phyloP scores from a whole-genome alignment of 2,329 filamentous ascomycete species.

The Massarina eburnea region DNA sequence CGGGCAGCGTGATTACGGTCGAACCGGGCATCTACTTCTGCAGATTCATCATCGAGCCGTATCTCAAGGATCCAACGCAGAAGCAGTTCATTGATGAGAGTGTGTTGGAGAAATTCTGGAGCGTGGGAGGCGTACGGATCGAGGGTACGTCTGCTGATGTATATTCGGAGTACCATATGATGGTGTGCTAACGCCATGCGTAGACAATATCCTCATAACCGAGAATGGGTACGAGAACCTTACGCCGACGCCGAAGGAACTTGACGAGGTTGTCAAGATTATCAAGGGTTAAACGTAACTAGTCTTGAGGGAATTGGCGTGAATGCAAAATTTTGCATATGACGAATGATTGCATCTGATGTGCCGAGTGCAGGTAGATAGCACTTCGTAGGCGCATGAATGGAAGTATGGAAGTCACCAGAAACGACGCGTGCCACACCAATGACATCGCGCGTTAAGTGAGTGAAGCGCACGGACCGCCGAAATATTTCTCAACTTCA shows the following conservation, averaged over 20 bases:
- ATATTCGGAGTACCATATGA: neutral
- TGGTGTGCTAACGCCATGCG: neutral
- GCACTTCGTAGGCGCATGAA: neutral
- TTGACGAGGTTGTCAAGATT: conserved; percentile 66
- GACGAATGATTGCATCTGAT: no score
- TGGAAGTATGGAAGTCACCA: conserved; percentile 21
- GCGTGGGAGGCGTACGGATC: conserved; percentile 85
- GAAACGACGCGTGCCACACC: conserved; percentile 23
- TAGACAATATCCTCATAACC: conserved; percentile 80
- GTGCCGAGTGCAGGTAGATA: no score
- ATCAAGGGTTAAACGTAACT: conserved; percentile 44
- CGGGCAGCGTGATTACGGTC: conserved; percentile 84
- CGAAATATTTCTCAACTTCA: conserved; percentile 14
- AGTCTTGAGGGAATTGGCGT: no score
- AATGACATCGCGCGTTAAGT: conserved; percentile 18
- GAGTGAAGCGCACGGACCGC: conserved; percentile 10
- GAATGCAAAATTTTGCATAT: no score
- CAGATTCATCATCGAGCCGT: conserved; percentile 70
- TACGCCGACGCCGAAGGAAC: conserved; percentile 74
- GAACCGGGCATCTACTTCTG: conserved; percentile 89
- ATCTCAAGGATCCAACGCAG: conserved; percentile 63
- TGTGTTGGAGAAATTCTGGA: conserved; percentile 69
- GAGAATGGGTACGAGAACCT: conserved; percentile 79
- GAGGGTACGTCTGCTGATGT: conserved; percentile 54
- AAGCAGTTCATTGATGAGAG: conserved; percentile 65